These are phyloP conservation scores for Sergeia podlipaevii DNA, from an alignment of 208 protist species.

Conservation along the genomic window DNA sequence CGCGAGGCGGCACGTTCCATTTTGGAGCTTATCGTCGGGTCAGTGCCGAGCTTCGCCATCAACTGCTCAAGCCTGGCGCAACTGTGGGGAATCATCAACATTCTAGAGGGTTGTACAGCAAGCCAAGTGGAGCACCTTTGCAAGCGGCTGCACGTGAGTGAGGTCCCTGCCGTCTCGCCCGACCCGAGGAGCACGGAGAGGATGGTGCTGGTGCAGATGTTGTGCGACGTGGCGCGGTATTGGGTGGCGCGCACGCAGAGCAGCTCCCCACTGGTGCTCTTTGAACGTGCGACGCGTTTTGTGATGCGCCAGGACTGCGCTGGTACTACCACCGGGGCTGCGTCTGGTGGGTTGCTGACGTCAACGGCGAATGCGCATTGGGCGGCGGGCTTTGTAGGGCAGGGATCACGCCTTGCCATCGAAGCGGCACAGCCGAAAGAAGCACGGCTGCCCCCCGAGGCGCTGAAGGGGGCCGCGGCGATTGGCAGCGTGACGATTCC, in stretches of 20 bases:
- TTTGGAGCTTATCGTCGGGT: constrained; percentile 38
- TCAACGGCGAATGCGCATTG: no score
- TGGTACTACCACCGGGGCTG: constrained; percentile 17
- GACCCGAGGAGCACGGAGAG: constrained; percentile 51
- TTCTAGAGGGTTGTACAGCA: constrained; percentile 44
- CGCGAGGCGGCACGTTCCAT: constrained; percentile 48
- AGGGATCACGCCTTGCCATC: constrained; percentile 33
- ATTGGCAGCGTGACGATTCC: constrained; percentile 14
- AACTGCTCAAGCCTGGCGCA: constrained; percentile 56
- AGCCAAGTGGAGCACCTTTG: constrained; percentile 59
- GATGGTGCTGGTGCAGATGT: constrained; percentile 34
- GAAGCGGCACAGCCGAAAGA: constrained; percentile 22
- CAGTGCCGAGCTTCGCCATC: constrained; percentile 53
- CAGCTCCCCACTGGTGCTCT: constrained; percentile 41
- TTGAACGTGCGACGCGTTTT: constrained; percentile 55
- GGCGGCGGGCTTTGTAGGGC: neutral
- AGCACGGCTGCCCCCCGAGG: neutral
- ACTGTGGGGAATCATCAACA: constrained; percentile 69
- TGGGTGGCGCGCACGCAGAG: constrained; percentile 35
- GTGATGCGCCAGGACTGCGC: constrained; percentile 47
- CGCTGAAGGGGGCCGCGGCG: neutral
- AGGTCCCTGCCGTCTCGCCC: constrained; percentile 38
- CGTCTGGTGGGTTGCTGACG: constrained; percentile 11
- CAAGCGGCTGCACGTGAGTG: constrained; percentile 36
- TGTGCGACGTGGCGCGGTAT: constrained; percentile 34